Evolutionary conservation across 371 early-diverging fungal species (phyloP), one percentile per base, ranked within the genome.

Genomic region (Mortierella sp.): DNA sequence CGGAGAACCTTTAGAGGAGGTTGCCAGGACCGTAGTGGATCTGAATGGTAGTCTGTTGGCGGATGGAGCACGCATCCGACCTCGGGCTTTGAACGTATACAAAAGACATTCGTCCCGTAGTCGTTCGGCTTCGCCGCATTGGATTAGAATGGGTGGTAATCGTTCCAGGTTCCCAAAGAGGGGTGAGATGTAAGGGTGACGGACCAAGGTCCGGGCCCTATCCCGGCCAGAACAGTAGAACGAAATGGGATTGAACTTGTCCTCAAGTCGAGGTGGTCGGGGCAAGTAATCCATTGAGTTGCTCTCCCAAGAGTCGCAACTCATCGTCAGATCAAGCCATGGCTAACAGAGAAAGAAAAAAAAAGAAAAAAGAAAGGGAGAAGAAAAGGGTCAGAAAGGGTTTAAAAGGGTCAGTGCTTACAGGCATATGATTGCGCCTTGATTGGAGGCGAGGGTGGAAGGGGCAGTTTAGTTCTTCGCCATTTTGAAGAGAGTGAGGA

Each of bases 111-210:
- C 83, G 30, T 83, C 83, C 0, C 68, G 72, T 15, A 83, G 68
- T 11, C 82, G 70, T 63, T 83, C 84, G 0, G 69, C 74, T 30
- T 73, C 81, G 1, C 83, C 83, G n/a, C 69, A 81, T 23, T 79
- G 80, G 66, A 80, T 83, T 79, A 72, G 80, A 82, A 64, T 74
- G 60, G 53, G 87, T 62, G 69, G 86, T 62, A 71, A 80, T 64
- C 29, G 84, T 70, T 83, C 83, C 73, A 74, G 73, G 25, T 59
- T 60, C 1, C 75, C 83, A 53, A 70, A 75, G n/a, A 83, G 63
- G 2, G 83, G 83, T 14, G 75, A 75, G 47, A 83, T 74, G 29
- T 81, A 83, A 1, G 83, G 83, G 19, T 83, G 67, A 47, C 64
- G 63, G 44, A 62, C 60, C 44, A 79, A 48, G 47, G 73, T 61